Conservation (phyloP, 148 eudicot genomes). For the Agrostemma githago region DNA sequence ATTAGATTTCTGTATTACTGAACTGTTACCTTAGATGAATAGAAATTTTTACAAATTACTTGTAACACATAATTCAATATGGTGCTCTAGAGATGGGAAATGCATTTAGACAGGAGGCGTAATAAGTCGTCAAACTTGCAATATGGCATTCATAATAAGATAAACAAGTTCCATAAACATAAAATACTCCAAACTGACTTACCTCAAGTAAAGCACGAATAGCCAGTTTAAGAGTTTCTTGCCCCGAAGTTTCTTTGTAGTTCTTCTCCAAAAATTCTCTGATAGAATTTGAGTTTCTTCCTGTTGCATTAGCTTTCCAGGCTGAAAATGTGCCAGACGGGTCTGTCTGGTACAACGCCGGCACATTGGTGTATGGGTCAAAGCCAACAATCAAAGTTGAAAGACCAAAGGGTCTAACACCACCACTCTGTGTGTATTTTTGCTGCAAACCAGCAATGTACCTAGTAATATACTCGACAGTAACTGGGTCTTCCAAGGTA, state of each 20-base stretch:
- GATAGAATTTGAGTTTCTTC: conserved; percentile 91
- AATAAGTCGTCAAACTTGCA: not conserved
- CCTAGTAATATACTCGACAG: conserved; percentile 95
- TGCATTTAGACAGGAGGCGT: not conserved
- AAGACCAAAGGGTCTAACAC: conserved; percentile 98
- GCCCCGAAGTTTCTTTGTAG: conserved; percentile 92
- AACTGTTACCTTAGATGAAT: not conserved
- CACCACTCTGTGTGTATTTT: conserved; percentile 99
- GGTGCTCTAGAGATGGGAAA: not conserved
- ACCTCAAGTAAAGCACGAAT: conserved; percentile 96
- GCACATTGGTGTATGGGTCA: conserved; percentile 76
- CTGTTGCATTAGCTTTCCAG: conserved; percentile 99
- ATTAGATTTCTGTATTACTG: not conserved
- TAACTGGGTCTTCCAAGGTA: conserved; percentile 91
- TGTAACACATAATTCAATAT: not conserved
- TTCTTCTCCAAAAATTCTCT: conserved; percentile 93
- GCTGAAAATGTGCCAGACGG: conserved; percentile 99
- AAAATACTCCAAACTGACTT: conserved; percentile 17
- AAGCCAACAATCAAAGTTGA: conserved; percentile 98
- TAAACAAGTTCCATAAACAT: not conserved
- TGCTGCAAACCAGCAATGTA: conserved; percentile 99
- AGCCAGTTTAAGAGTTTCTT: conserved; percentile 86
- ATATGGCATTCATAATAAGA: not conserved
- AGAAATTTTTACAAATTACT: not conserved
- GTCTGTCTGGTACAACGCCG: conserved; percentile 94